Conservation (phyloP, 805 yeast species). For the Candida orba region DNA sequence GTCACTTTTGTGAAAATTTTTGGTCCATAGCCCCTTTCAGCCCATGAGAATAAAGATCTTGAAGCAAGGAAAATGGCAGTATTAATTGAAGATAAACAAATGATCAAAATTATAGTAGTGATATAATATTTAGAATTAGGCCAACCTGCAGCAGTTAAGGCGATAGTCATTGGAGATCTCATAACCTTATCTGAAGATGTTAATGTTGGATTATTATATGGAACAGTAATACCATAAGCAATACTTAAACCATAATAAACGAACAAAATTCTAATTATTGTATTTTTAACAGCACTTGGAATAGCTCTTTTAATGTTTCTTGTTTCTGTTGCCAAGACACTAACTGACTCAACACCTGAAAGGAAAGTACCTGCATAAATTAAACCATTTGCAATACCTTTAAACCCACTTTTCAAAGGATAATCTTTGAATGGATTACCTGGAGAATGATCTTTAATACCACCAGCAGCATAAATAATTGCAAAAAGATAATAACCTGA, state of each 20-base stretch:
- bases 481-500: slow-evolving; percentile 45
- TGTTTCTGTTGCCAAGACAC: slow-evolving; percentile 71
- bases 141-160: slow-evolving; percentile 63
- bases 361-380: slow-evolving; percentile 68
- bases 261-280: slow-evolving; percentile 53
- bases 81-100: slow-evolving; percentile 64
- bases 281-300: slow-evolving; percentile 63
- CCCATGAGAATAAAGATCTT: slow-evolving; percentile 57
- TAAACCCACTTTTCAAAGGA: slow-evolving; percentile 40
- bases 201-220: slow-evolving; percentile 48
- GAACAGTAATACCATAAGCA: slow-evolving; percentile 1
- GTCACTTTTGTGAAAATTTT: slow-evolving; percentile 43
- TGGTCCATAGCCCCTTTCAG: slow-evolving; percentile 57
- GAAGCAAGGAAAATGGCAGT: slow-evolving; percentile 64
- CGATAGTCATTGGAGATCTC: slow-evolving; percentile 66
- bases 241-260: slow-evolving; percentile 45
- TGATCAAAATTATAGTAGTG: slow-evolving; percentile 58
- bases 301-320: slow-evolving; percentile 62
- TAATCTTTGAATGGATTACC: slow-evolving; percentile 27
- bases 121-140: slow-evolving; percentile 56
- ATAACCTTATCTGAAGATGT: slow-evolving; percentile 30
- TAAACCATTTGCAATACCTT: slow-evolving; percentile 52
- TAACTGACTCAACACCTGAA: slow-evolving; percentile 73
- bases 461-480: slow-evolving; percentile 39
- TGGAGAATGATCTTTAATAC: slow-evolving; percentile 27